These are phyloP conservation scores for Agaricales sp. DNA, from an alignment of 1,284 basidiomycete genomes.

Conservation along the genomic window DNA sequence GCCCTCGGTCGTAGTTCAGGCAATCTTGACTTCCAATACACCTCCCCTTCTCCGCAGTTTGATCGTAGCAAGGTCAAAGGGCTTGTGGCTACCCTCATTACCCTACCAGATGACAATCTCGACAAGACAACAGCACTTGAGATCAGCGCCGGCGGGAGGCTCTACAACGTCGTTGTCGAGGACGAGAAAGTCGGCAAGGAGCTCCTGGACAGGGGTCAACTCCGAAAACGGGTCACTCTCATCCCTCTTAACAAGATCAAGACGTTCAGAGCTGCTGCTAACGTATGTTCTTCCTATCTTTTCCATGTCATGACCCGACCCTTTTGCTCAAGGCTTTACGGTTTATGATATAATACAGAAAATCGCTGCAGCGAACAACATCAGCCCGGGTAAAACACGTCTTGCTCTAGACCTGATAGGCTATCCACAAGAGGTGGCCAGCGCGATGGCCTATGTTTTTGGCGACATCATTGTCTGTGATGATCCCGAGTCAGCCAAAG, in stretches of 20 bases:
- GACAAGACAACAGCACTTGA: conserved; percentile 87
- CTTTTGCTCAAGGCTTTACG: conserved; percentile 3
- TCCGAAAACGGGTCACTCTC: conserved; percentile 88
- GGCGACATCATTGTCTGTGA: conserved; percentile 89
- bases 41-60: conserved; percentile 72
- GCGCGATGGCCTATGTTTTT: conserved; percentile 93
- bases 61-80: conserved; percentile 88
- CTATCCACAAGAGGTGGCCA: conserved; percentile 77
- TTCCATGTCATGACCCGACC: conserved; percentile 4
- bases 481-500: conserved; percentile 82
- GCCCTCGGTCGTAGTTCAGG: conserved; percentile 59
- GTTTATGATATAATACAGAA: conserved; percentile 35
- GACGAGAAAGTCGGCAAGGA: conserved; percentile 85
- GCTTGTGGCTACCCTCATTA: conserved; percentile 80
- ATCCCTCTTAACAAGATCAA: conserved; percentile 94
- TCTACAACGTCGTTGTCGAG: conserved; percentile 95
- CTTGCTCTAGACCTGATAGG: conserved; percentile 84
- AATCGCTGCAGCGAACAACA: conserved; percentile 62
- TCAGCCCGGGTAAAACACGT: conserved; percentile 80
- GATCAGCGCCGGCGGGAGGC: conserved; percentile 81
- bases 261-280: conserved; percentile 50
- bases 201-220: conserved; percentile 72
- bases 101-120: conserved; percentile 62
- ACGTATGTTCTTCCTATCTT: conserved; percentile 31
- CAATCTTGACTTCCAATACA: conserved; percentile 79